phyloP scores from a whole-genome alignment of 192 early-diverging fungal genomes.

The Linnemannia elongata region DNA sequence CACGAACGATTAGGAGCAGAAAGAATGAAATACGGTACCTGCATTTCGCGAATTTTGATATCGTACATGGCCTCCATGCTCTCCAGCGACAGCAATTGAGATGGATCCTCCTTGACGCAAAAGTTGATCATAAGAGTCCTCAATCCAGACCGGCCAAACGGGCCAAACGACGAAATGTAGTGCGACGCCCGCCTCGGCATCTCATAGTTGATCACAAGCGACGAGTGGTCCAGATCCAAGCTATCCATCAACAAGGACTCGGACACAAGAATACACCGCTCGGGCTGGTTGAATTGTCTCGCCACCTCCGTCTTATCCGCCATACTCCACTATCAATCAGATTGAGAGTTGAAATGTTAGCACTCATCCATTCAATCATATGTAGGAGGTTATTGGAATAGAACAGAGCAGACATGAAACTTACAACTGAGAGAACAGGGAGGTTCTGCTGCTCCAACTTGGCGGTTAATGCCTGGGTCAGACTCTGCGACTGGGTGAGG shows the following conservation, averaged over 20 bases:
- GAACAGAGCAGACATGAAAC: background rate
- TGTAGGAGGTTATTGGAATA: conserved; percentile 7
- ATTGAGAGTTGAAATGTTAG: background rate
- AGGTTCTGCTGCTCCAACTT: conserved; percentile 28
- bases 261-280: conserved; percentile 40
- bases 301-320: conserved; percentile 51
- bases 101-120: conserved; percentile 16
- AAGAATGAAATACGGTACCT: conserved; percentile 9
- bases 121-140: conserved; percentile 50
- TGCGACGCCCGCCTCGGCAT: conserved; percentile 32
- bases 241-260: conserved; percentile 44
- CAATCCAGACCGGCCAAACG: conserved; percentile 45
- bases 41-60: conserved; percentile 45
- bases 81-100: conserved; percentile 19
- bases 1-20: background rate
- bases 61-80: conserved; percentile 44
- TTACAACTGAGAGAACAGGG: conserved; percentile 44
- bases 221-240: conserved; percentile 48
- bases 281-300: conserved; percentile 37
- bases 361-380: background rate
- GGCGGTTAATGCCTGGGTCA: conserved; percentile 26
- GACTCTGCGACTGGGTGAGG: conserved; percentile 51
- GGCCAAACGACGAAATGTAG: conserved; percentile 49
- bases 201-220: conserved; percentile 53
- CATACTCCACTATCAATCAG: conserved; percentile 47